Evolutionary conservation across 1,284 basidiomycete species (phyloP).

Genomic region (Melampsora americana): DNA sequence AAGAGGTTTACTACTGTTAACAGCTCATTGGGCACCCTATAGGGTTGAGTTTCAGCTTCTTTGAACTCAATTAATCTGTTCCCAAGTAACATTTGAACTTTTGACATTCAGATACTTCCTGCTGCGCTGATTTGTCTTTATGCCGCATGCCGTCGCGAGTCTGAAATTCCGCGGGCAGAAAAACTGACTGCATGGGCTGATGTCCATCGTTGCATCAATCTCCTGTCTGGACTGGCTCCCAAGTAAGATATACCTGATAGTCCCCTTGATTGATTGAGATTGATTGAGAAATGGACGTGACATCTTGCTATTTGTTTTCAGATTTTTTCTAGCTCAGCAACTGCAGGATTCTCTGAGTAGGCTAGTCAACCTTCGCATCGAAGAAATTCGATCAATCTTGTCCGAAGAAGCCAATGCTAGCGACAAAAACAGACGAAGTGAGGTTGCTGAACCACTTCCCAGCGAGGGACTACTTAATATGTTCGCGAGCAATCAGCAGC

Average conservation of each 20-base stretch:
- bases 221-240: conserved; percentile 9
- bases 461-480: not conserved
- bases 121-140: conserved; percentile 12
- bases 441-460: not conserved
- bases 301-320: not conserved
- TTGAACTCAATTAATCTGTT: not conserved
- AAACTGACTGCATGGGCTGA: conserved; percentile 26
- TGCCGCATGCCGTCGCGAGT: not conserved
- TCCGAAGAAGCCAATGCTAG: not conserved
- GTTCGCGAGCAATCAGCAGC: not conserved
- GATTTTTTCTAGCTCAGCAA: conserved; percentile 5
- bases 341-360: not conserved
- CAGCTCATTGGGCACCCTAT: conserved; percentile 13
- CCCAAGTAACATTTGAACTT: not conserved
- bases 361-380: not conserved
- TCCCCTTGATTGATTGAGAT: too few relatives aligned
- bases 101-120: conserved; percentile 9
- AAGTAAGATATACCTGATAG: not conserved
- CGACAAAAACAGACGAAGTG: not conserved
- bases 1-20: not conserved
- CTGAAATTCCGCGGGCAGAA: conserved; percentile 1
- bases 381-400: not conserved
- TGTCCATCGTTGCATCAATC: conserved; percentile 21
- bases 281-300: too few relatives aligned
- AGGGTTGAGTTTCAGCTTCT: not conserved